Base-by-base conservation (phyloP, 2,329 filamentous ascomycete species). In the Venturia oleaginea region DNA sequence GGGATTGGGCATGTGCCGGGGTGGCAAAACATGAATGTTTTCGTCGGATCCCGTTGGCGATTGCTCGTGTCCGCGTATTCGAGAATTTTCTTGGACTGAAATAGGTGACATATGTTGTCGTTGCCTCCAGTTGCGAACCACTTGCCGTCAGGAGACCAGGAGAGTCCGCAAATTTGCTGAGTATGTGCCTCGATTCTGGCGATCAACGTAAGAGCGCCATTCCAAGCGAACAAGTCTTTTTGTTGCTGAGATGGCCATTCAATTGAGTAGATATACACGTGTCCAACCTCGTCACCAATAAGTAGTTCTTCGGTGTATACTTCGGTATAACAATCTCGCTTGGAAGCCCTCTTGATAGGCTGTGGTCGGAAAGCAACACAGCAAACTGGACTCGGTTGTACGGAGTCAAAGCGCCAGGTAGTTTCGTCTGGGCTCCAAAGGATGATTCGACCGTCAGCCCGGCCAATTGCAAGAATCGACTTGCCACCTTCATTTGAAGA, bases 141-240 rank as follows among this genome's bases (percentile, higher is more conserved):
- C 3, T 81, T 81, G 3, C 91, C 91, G 70, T 90, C 85, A 3
- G 80, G 79, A 3, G 91, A 92, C 91, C 92, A 97, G 3, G 90
- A 84, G n/a, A 99, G 79, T 1, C 93, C 93, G 71, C 94, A 99
- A 64, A 99, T 88, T 72, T 97, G 92, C 75, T 97, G 92, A 1
- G 82, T 85, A 73, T 97, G 93, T 8, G 91, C 85, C 38, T 82
- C 82, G 69, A 97, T 87, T 68, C 87, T 86, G 27, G 89, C 87
- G 62, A 96, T 78, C 30, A 97, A 79, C 1, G 84, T 90, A 79
- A 96, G 87, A 40, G 86, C 83, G 17, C 92, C 92, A 37, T 85
- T 82, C 90, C 91, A 96, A 61, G 83, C 84, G 71, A 88, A 84
- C 6, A 90, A 80, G 70, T 90, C 86, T 77, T 81, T 86, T 48